A percentile compares a stretch with the other conserved stretches of the same genome.
These are phyloP conservation scores for Fraxinus americana DNA, from an alignment of 257 asterid species.

Conservation along the genomic window DNA sequence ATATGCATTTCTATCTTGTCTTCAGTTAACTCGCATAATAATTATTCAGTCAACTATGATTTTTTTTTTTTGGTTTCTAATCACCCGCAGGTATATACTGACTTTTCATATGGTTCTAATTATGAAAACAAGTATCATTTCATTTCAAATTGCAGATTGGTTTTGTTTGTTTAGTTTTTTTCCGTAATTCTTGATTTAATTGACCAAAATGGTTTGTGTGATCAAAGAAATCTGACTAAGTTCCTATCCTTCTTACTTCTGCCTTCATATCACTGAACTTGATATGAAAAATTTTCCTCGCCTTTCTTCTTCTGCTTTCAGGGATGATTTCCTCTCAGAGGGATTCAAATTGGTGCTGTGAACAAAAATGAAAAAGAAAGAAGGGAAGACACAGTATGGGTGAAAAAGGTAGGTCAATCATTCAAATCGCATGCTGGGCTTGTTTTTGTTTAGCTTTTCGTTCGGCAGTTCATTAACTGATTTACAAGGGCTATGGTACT, in stretches of 20 bases:
- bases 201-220: background rate
- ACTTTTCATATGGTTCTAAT: conserved; percentile 16
- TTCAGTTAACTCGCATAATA: conserved; percentile 26
- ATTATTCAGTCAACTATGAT: conserved; percentile 27
- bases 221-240: background rate
- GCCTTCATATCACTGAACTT: background rate
- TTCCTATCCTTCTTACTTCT: background rate
- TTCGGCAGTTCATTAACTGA: background rate
- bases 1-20: conserved; percentile 3
- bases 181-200: background rate
- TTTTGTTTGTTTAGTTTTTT: too few species aligned
- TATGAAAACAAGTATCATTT: background rate
- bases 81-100: conserved; percentile 23
- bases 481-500: background rate
- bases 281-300: background rate
- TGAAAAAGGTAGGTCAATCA: conserved; percentile 18
- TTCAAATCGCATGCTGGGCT: background rate
- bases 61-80: conserved; percentile 3
- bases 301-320: conserved; percentile 22
- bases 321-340: conserved; percentile 65
- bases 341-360: conserved; percentile 72
- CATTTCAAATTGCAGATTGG: background rate
- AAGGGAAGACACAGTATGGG: conserved; percentile 7
- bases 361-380: conserved; percentile 19
- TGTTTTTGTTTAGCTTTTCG: background rate